Conservation (phyloP, 192 early-diverging fungal species). For the Linnemannia schmuckeri region DNA sequence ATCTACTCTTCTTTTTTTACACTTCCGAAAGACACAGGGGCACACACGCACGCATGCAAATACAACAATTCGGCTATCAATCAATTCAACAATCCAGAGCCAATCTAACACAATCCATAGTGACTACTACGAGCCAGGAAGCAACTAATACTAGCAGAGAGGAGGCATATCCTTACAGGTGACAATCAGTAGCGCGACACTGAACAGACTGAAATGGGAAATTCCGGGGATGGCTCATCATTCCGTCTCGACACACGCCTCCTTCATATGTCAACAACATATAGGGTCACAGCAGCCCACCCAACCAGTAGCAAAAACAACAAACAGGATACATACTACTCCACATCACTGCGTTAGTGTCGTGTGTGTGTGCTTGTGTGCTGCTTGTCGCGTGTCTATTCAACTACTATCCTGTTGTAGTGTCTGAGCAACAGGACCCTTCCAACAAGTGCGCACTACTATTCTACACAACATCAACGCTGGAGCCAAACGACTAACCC, state of each 20-base stretch:
- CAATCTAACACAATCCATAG: background rate
- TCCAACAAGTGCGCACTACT: no score
- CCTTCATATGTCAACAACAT: constrained; percentile 3
- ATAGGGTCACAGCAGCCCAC: background rate
- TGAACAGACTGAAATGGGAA: constrained; percentile 7
- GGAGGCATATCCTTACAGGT: background rate
- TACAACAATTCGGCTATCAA: background rate
- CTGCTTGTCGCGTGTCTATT: background rate
- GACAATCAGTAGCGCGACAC: background rate
- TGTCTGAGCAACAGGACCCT: background rate
- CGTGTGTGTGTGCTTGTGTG: background rate
- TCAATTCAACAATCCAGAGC: background rate
- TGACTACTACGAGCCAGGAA: background rate
- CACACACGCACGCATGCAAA: background rate
- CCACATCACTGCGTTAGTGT: background rate
- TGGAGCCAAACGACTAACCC: no score
- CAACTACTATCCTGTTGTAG: background rate
- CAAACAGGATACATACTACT: background rate
- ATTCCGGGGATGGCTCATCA: constrained; percentile 23
- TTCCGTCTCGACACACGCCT: background rate
- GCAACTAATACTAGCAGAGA: background rate
- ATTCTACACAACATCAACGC: no score
- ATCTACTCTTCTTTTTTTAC: background rate
- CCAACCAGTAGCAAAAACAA: background rate
- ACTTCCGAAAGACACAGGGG: background rate